A percentile compares a stretch with the other conserved stretches of the same genome.
Evolutionary conservation across 2,329 filamentous ascomycete species (phyloP).

Genomic region (Phoma sp.): DNA sequence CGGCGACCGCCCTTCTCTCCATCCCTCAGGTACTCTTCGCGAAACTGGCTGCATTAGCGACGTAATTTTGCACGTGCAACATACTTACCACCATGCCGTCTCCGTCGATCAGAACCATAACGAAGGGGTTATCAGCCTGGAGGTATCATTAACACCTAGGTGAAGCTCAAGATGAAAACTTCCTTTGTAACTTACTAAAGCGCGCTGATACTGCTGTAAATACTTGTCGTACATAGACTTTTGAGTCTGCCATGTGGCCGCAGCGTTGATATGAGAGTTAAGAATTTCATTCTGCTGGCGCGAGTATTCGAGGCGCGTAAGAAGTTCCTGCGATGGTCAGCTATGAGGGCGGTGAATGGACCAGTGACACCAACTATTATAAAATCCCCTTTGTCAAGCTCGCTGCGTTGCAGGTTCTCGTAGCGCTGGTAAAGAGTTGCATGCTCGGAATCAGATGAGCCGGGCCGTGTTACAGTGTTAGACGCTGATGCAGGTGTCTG

Average conservation of each 20-base stretch:
- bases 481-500: constrained; percentile 3
- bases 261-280: constrained; percentile 30
- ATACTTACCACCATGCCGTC: constrained; percentile 56
- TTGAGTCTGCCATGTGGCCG: constrained; percentile 26
- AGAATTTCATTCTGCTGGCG: constrained; percentile 39
- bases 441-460: constrained; percentile 13
- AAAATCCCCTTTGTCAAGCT: constrained; percentile 41
- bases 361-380: constrained; percentile 33
- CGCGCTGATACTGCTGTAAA: constrained; percentile 26
- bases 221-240: constrained; percentile 28
- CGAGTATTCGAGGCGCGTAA: constrained; percentile 49
- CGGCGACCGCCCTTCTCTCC: constrained; percentile 60
- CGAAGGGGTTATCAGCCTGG: constrained; percentile 54
- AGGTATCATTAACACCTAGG: neutral
- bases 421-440: constrained; percentile 37
- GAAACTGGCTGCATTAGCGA: constrained; percentile 45
- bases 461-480: neutral
- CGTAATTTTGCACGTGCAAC: neutral
- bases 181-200: constrained; percentile 28
- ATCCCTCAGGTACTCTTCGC: constrained; percentile 55
- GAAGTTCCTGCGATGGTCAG: constrained; percentile 45
- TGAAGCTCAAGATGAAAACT: neutral
- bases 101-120: constrained; percentile 62
- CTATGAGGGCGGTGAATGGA: neutral
- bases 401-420: constrained; percentile 36